These are phyloP conservation scores for Exsudoporus frostii DNA, from an alignment of 768 basidiomycete genomes.

Conservation along the genomic window DNA sequence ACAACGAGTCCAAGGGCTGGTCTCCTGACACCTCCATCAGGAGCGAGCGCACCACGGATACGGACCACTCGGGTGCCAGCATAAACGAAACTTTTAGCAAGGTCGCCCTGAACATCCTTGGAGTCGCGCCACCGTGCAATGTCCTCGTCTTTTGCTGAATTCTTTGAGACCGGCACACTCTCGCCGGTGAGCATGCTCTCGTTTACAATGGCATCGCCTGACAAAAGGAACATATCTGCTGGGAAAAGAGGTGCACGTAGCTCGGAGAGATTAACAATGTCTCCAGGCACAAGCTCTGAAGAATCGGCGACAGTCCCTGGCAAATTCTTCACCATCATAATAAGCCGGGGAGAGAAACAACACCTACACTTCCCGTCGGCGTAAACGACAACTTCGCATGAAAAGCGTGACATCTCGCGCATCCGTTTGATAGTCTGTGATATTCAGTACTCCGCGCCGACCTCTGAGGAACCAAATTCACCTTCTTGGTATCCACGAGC, in stretches of 20 bases:
- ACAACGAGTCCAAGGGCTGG: slow-evolving; percentile 82
- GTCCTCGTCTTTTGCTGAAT: slow-evolving; percentile 77
- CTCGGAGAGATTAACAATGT: slow-evolving; percentile 85
- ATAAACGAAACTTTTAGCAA: slow-evolving; percentile 82
- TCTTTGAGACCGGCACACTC: slow-evolving; percentile 94
- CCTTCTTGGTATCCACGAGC: slow-evolving; percentile 89
- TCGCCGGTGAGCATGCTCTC: slow-evolving; percentile 99
- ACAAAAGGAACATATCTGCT: slow-evolving; percentile 87
- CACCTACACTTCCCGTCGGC: slow-evolving; percentile 69
- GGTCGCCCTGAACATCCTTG: slow-evolving; percentile 56
- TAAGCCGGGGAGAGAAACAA: background rate
- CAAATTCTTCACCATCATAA: slow-evolving; percentile 1
- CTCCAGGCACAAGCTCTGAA: slow-evolving; percentile 81
- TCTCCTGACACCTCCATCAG: slow-evolving; percentile 48
- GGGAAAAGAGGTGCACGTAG: slow-evolving; percentile 74
- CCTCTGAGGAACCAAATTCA: slow-evolving; percentile 28
- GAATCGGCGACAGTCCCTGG: slow-evolving; percentile 75
- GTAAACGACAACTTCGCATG: slow-evolving; percentile 70
- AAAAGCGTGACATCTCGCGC: slow-evolving; percentile 93
- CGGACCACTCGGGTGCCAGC: slow-evolving; percentile 89
- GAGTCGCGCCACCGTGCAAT: slow-evolving; percentile 66
- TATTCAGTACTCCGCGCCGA: slow-evolving; percentile 1
- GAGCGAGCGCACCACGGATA: slow-evolving; percentile 59
- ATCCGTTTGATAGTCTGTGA: slow-evolving; percentile 83
- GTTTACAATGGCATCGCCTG: slow-evolving; percentile 96